A percentile compares a stretch with the other conserved stretches of the same genome.
Evolutionary conservation across 257 asterid species (phyloP).

Genomic region (Verbena officinalis): DNA sequence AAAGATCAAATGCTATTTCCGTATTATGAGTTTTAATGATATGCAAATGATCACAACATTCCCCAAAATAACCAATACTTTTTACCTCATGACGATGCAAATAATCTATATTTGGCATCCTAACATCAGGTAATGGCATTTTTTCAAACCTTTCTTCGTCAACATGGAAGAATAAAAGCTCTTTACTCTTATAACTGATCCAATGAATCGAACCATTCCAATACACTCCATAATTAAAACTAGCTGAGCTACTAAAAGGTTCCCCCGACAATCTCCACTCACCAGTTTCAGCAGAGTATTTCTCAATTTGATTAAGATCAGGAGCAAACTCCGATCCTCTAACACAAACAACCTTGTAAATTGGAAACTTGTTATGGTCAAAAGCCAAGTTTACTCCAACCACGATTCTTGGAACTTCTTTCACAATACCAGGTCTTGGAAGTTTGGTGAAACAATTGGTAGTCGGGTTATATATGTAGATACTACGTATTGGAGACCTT

Average conservation of each 20-base stretch:
- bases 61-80: constrained; percentile 30
- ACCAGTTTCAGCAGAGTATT: constrained; percentile 41
- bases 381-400: constrained; percentile 39
- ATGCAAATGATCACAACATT: constrained; percentile 38
- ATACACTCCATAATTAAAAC: constrained; percentile 27
- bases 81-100: too few species aligned
- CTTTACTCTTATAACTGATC: not conserved
- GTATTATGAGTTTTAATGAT: constrained; percentile 13
- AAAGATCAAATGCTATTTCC: constrained; percentile 10
- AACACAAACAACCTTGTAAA: constrained; percentile 39
- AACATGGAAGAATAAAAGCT: constrained; percentile 27
- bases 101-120: too few species aligned
- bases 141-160: constrained; percentile 20
- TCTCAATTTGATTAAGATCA: constrained; percentile 19
- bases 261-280: constrained; percentile 39
- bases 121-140: constrained; percentile 14
- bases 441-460: constrained; percentile 29
- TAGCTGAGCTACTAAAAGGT: not conserved
- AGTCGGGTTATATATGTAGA: too few species aligned
- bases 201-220: constrained; percentile 38
- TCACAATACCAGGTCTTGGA: constrained; percentile 21
- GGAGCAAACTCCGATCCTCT: constrained; percentile 17
- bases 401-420: constrained; percentile 7
- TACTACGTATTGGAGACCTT: not conserved
- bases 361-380: constrained; percentile 31